Evolutionary conservation across 495 filamentous ascomycete species (phyloP).

Genomic region (Tuber magnatum): DNA sequence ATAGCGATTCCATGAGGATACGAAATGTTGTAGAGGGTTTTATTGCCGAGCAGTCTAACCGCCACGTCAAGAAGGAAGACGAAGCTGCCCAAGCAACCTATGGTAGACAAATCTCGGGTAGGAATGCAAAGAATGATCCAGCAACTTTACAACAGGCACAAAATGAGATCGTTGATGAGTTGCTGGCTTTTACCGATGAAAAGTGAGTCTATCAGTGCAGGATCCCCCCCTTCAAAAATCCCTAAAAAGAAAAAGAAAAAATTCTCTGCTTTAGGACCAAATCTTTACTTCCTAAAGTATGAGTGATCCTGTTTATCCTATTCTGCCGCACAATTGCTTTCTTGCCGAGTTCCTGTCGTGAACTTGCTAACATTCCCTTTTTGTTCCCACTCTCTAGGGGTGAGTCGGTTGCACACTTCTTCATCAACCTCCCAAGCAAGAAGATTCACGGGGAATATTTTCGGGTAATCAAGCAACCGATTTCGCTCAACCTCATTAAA

Average conservation of each 20-base stretch:
- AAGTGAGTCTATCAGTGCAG: constrained; percentile 25
- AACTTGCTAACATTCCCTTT: constrained; percentile 19
- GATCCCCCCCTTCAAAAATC: neutral
- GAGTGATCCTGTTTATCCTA: constrained; percentile 5
- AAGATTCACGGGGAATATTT: constrained; percentile 66
- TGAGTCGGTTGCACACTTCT: constrained; percentile 61
- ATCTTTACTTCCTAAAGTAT: neutral
- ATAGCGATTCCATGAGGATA: constrained; percentile 37
- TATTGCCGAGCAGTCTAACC: constrained; percentile 32
- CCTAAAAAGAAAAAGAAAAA: too few relatives aligned
- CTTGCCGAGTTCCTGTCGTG: neutral
- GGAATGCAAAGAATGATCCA: constrained; percentile 17
- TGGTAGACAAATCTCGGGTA: constrained; percentile 18
- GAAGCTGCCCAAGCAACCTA: constrained; percentile 14
- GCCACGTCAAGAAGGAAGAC: constrained; percentile 30
- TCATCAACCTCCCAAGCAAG: constrained; percentile 60
- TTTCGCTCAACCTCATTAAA: constrained; percentile 68
- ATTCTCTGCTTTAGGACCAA: constrained; percentile 1
- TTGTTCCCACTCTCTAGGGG: constrained; percentile 47
- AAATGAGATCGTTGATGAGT: constrained; percentile 32
- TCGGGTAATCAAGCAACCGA: constrained; percentile 60
- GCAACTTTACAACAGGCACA: constrained; percentile 30
- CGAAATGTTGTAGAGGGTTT: constrained; percentile 35
- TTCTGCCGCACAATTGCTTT: neutral
- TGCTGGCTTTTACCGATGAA: constrained; percentile 37